phyloP scores from a whole-genome alignment of 441 rosid species.

The Aleurites moluccanus region DNA sequence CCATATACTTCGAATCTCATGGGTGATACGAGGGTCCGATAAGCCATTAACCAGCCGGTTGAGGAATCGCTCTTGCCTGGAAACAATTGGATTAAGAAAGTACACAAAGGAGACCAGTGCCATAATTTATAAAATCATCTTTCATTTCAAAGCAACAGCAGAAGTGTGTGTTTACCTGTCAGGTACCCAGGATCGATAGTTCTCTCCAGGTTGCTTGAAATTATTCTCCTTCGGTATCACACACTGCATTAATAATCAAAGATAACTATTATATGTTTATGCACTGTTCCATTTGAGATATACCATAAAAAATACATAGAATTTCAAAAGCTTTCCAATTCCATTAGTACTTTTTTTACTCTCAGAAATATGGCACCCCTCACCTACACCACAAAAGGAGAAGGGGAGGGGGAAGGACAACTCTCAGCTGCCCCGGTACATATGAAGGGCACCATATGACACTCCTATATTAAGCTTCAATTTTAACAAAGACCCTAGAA shows the following conservation, averaged over 20 bases:
- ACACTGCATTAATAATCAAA: conserved; percentile 44
- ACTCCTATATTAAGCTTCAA: not conserved
- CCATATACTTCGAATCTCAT: conserved; percentile 84
- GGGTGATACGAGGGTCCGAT: conserved; percentile 82
- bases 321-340: not conserved
- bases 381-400: not conserved
- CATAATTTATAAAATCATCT: not conserved
- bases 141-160: not conserved
- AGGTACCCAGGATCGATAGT: conserved; percentile 72
- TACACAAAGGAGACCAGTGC: not conserved
- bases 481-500: not conserved
- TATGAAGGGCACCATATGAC: not conserved
- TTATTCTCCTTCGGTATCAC: conserved; percentile 88
- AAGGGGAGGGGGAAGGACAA: not conserved
- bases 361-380: not conserved
- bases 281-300: not conserved
- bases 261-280: not conserved
- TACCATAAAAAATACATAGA: not conserved
- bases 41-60: conserved; percentile 71
- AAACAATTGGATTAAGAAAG: conserved; percentile 7
- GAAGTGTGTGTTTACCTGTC: conserved; percentile 54
- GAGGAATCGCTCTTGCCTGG: conserved; percentile 87
- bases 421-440: not conserved
- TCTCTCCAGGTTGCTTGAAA: conserved; percentile 95
- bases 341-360: not conserved